Base-by-base conservation (phyloP, 768 basidiomycete genomes). In the Lentinula sp. region DNA sequence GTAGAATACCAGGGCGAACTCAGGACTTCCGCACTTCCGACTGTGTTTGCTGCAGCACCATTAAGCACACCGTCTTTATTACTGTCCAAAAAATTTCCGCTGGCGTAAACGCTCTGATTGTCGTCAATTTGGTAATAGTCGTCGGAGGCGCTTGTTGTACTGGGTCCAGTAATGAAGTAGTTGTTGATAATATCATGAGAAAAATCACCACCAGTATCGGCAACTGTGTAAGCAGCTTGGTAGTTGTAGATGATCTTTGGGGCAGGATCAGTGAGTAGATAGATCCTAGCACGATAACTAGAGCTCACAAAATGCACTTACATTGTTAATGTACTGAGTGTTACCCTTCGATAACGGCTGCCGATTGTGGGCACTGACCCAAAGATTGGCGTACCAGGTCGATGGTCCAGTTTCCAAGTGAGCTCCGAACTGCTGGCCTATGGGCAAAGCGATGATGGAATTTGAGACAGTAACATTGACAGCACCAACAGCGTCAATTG, bases 281-380 rank as follows among this genome's bases (percentile, higher is more conserved):
- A 42, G 8, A 54, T 10, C 18, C 1, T n/a, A 32, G 57, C 9
- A 28, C 4, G 28, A 3, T 28, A 28, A 8, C n/a, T n/a, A 2
- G 35, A 56, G 23, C 2, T 6, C 23, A 33, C 33, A 18, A 20
- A 28, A 20, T 16, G 13, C 15, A 63, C 60, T 39, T 42, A 64
- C 67, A 46, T 68, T 68, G 57, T 68, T 68, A 5, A 68, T 65
- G 49, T 64, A 68, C 39, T 68, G 67, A 0, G 67, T 32, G 15
- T 68, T 68, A 12, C 65, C 67, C 39, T 68, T 68, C 28, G 61
- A 65, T 32, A 68, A 55, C n/a, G 67, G 67, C 54, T 68, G 67
- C 5, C 67, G 63, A 43, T 68, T 68, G 49, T 68, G 67, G 32
- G 65, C 67, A 55, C 62, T 63, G 42, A 68, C 67, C 67, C 67